Percentiles rank a stretch among this genome's conserved stretches.
phyloP scores from a whole-genome alignment of 352 stramenopile genomes.

The Halophytophthora polymorphica region DNA sequence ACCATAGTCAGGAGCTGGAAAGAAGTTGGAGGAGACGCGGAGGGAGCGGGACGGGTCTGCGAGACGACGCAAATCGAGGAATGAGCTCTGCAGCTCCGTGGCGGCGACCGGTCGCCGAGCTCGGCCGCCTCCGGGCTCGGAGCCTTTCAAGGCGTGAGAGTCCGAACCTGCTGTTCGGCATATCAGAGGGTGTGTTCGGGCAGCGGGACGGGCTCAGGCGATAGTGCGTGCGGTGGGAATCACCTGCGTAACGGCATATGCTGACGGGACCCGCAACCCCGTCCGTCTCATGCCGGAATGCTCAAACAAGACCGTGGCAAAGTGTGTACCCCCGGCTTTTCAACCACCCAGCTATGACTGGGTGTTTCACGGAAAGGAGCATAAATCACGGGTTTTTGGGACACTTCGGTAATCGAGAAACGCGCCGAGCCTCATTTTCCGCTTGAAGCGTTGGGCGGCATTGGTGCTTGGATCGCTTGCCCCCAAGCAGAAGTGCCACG shows the following conservation, averaged over 20 bases:
- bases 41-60: constrained; percentile 3
- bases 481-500: too few species aligned
- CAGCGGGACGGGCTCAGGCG: not conserved
- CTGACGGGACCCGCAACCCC: not conserved
- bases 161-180: too few species aligned
- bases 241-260: not conserved
- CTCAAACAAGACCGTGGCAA: not conserved
- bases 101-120: too few species aligned
- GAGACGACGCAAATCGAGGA: not conserved
- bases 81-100: too few species aligned
- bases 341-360: not conserved
- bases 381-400: not conserved
- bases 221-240: not conserved
- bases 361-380: not conserved
- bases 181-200: too few species aligned
- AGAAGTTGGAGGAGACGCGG: not conserved
- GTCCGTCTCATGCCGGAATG: not conserved
- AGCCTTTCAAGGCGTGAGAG: too few species aligned
- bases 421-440: too few species aligned
- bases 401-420: not conserved
- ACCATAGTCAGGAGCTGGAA: constrained; percentile 4
- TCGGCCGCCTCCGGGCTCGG: too few species aligned
- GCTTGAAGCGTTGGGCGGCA: too few species aligned
- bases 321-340: not conserved
- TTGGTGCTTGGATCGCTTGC: too few species aligned